Conservation (phyloP, 805 yeast species). For the Myxozyma geophila region DNA sequence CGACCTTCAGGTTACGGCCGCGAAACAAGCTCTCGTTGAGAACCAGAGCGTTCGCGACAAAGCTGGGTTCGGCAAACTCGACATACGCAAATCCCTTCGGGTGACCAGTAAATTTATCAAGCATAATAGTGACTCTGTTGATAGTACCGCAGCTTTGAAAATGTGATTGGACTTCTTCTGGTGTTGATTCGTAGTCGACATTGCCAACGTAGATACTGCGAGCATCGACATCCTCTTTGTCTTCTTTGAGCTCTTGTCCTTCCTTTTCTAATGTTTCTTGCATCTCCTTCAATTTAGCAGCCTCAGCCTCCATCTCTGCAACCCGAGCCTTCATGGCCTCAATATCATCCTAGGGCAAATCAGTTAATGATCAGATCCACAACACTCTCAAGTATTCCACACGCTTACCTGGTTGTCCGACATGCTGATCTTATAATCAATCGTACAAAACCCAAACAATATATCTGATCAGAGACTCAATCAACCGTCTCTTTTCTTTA, state of each 20-base stretch:
- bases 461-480: background rate
- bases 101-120: slow-evolving; percentile 73
- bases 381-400: background rate
- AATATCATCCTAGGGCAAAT: slow-evolving; percentile 26
- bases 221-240: slow-evolving; percentile 70
- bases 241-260: slow-evolving; percentile 50
- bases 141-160: slow-evolving; percentile 73
- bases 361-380: background rate
- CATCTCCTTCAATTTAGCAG: slow-evolving; percentile 62
- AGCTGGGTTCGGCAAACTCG: slow-evolving; percentile 73
- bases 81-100: slow-evolving; percentile 85
- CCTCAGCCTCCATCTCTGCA: slow-evolving; percentile 65
- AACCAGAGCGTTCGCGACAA: slow-evolving; percentile 66
- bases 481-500: too few relatives aligned
- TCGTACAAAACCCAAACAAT: background rate
- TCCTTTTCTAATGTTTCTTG: slow-evolving; percentile 56
- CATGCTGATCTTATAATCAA: background rate
- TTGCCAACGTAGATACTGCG: slow-evolving; percentile 82
- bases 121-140: slow-evolving; percentile 76
- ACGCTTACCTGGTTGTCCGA: slow-evolving; percentile 27
- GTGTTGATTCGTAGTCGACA: slow-evolving; percentile 78
- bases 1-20: slow-evolving; percentile 73
- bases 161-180: slow-evolving; percentile 76
- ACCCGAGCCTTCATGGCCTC: slow-evolving; percentile 51
- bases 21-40: slow-evolving; percentile 68